These are phyloP conservation scores for Phytophthora ohioensis DNA, from an alignment of 352 stramenopile genomes.

Conservation along the genomic window DNA sequence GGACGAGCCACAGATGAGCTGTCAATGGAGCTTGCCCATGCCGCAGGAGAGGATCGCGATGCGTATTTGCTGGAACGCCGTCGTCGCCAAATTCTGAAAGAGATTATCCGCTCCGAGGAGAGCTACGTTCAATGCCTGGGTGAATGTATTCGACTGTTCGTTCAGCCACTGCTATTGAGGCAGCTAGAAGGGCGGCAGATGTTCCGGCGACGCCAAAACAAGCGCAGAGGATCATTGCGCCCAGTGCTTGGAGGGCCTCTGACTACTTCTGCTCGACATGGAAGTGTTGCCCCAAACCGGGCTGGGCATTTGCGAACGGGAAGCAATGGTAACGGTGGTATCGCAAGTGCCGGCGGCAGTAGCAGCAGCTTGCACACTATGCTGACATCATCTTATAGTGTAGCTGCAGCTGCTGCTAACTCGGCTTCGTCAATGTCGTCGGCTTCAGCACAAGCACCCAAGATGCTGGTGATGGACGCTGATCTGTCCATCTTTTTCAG, in stretches of 20 bases:
- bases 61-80: constrained; percentile 66
- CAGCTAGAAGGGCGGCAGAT: constrained; percentile 85
- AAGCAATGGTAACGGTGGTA: constrained; percentile 46
- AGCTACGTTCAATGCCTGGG: constrained; percentile 85
- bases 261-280: constrained; percentile 25
- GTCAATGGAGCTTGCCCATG: constrained; percentile 38
- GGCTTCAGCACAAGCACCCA: constrained; percentile 34
- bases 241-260: constrained; percentile 46
- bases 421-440: constrained; percentile 37
- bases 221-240: constrained; percentile 67
- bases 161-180: constrained; percentile 80
- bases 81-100: constrained; percentile 80
- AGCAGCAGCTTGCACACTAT: constrained; percentile 60
- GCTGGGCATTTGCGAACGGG: constrained; percentile 33
- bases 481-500: constrained; percentile 91
- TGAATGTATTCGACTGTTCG: constrained; percentile 87
- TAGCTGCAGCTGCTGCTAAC: constrained; percentile 39
- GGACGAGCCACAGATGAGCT: constrained; percentile 44
- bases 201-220: constrained; percentile 65
- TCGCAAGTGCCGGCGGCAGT: constrained; percentile 48
- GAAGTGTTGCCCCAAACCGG: constrained; percentile 8
- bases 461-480: constrained; percentile 80
- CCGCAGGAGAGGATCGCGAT: constrained; percentile 53
- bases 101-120: constrained; percentile 86
- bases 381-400: constrained; percentile 40